Evolutionary conservation across 1,284 basidiomycete genomes (phyloP), one percentile per base, ranked within the genome.

Genomic region (Leucoagaricus sp.): DNA sequence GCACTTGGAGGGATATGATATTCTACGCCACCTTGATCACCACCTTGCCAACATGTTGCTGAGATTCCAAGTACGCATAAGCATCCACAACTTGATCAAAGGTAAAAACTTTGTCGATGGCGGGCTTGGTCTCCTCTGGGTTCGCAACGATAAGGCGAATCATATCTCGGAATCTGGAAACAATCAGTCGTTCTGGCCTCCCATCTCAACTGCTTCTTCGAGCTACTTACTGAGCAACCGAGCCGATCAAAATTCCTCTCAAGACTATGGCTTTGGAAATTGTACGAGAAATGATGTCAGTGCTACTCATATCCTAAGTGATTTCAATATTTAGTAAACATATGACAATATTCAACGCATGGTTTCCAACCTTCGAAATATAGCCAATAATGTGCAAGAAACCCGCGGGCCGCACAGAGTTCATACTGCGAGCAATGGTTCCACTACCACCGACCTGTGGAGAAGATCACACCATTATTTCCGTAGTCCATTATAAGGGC

Each of bases 371-470:
- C 57, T 64, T 62, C 0, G 75, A 72, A 5, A 83, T 68, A 42
- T 72, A 70, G 8, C 84, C 83, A 42, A 87, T 80, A 45, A 78
- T 64, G 53, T 80, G 72, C 53, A 86, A 69, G 15, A 75, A 70
- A 1, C 84, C 84, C 6, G 75, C 76, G 15, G 70, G 63, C 50
- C 68, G 67, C 53, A 79, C 64, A 4, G 78, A 71, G 7, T 72
- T 72, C 55, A 81, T 68, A 6, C 75, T 75, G 58, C 79, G 77
- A 9, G 64, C 56, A 2, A 86, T 67, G 5, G 83, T 85, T 8
- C 77, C 76, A 2, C 73, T 60, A 1, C 85, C 83, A 15, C 54
- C 54, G n/a, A 56, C 54, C 54, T 56, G 17, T 6, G 36, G 6
- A 12, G 7, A 33, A 12, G n/a, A n/a, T n/a, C n/a, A n/a, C n/a